A percentile compares a stretch with the other conserved stretches of the same genome.
These are phyloP conservation scores for Kuraishia cidri DNA, from an alignment of 805 yeast species.

Conservation along the genomic window DNA sequence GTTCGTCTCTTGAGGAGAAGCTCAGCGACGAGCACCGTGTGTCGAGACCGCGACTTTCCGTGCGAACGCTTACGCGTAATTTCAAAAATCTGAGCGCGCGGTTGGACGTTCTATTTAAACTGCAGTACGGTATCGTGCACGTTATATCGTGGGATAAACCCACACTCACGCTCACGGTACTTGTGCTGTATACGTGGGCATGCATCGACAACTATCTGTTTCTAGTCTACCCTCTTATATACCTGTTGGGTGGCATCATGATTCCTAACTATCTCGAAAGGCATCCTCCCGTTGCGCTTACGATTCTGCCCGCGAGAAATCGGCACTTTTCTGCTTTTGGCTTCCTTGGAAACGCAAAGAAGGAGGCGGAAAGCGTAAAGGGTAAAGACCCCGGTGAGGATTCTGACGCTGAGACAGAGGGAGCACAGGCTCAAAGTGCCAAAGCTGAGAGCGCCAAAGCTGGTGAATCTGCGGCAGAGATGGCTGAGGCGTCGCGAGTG, in stretches of 20 bases:
- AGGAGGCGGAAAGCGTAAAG: no score
- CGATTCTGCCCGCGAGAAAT: conserved; percentile 31
- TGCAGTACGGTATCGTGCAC: conserved; percentile 54
- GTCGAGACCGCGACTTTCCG: conserved; percentile 44
- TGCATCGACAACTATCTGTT: conserved; percentile 68
- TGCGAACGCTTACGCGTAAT: conserved; percentile 46
- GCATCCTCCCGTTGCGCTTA: conserved; percentile 50
- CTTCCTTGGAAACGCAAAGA: conserved; percentile 13
- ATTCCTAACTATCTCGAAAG: conserved; percentile 62
- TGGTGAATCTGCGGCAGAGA: not conserved
- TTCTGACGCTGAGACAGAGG: not conserved
- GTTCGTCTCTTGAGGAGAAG: conserved; percentile 29
- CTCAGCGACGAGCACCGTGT: conserved; percentile 34
- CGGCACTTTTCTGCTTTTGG: conserved; percentile 49
- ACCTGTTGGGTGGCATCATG: conserved; percentile 46
- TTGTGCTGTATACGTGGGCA: conserved; percentile 54
- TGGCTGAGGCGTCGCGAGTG: not conserved
- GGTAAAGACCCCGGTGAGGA: not conserved
- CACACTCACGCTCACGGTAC: conserved; percentile 50
- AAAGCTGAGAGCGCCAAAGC: not conserved
- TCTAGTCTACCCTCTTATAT: conserved; percentile 52
- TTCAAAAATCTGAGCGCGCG: conserved; percentile 46
- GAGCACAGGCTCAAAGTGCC: not conserved
- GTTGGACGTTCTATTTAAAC: conserved; percentile 44
- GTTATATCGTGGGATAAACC: conserved; percentile 72